A percentile compares a stretch with the other conserved stretches of the same genome.
Evolutionary conservation across 2,329 filamentous ascomycete genomes (phyloP).

Genomic region (Xylariaceae sp.): DNA sequence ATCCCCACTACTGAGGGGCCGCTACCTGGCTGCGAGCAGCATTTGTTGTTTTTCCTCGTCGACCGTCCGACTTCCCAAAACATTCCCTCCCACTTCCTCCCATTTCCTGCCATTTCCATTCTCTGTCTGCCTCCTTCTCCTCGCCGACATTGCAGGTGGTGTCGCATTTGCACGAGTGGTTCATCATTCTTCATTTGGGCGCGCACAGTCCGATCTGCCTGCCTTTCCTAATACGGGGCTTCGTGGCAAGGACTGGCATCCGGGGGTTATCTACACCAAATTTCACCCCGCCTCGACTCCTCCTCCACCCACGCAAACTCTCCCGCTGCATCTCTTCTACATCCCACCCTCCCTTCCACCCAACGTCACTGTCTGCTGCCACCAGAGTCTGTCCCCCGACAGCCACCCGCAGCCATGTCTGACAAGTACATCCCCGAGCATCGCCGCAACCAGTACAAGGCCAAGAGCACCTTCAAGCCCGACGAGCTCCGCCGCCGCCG

Average conservation of each 20-base stretch:
- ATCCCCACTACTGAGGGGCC: no score
- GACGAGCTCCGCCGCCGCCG: constrained; percentile 97
- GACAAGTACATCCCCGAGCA: constrained; percentile 99
- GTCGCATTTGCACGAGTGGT: no score
- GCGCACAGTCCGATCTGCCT: no score
- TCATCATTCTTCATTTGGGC: no score
- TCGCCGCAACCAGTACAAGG: constrained; percentile 99
- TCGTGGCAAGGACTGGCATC: constrained; percentile 13
- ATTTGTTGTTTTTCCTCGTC: constrained; percentile 16
- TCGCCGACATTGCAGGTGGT: no score
- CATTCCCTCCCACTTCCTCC: no score
- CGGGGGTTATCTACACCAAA: constrained; percentile 28
- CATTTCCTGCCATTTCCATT: no score
- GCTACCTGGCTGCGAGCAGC: no score
- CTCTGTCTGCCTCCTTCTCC: no score
- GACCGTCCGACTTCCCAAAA: background rate
- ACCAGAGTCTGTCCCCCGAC: constrained; percentile 8
- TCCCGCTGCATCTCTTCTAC: background rate
- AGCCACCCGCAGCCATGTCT: constrained; percentile 67
- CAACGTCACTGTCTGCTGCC: constrained; percentile 12
- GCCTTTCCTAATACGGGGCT: background rate
- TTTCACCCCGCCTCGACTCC: constrained; percentile 28
- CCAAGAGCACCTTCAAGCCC: constrained; percentile 98
- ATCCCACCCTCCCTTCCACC: background rate
- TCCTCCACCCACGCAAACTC: background rate